Evolutionary conservation across 2,329 filamentous ascomycete genomes (phyloP).

Genomic region (Diaporthe amygdali): DNA sequence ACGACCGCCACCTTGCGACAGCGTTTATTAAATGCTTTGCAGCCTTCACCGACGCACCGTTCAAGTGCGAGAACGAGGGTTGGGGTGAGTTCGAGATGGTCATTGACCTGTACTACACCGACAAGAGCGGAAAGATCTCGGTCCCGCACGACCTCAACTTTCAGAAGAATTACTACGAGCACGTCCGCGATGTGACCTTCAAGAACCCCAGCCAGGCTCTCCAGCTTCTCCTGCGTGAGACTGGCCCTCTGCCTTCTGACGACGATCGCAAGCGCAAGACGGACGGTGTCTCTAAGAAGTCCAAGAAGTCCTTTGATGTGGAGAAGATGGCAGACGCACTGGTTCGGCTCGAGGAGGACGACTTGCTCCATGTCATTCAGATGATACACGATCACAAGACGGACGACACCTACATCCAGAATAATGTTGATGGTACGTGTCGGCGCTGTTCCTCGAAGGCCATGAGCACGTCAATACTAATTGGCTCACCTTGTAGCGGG

Average conservation of each 20-base stretch:
- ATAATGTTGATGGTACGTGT: constrained; percentile 88
- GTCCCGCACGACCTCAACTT: constrained; percentile 95
- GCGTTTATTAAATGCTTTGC: constrained; percentile 26
- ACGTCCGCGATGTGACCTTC: constrained; percentile 81
- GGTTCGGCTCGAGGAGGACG: constrained; percentile 88
- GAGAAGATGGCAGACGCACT: constrained; percentile 95
- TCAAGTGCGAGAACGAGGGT: constrained; percentile 89
- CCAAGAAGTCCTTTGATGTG: constrained; percentile 78
- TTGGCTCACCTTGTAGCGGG: constrained; percentile 63
- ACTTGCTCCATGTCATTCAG: constrained; percentile 92
- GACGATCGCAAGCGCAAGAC: constrained; percentile 70
- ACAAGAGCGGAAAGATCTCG: constrained; percentile 82
- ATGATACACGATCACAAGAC: constrained; percentile 98
- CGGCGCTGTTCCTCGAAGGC: constrained; percentile 18
- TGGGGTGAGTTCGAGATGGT: constrained; percentile 99
- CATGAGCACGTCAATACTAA: neutral
- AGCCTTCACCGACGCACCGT: constrained; percentile 86
- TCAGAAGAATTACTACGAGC: constrained; percentile 78
- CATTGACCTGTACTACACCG: constrained; percentile 81
- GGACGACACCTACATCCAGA: constrained; percentile 93
- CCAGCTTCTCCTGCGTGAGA: constrained; percentile 78
- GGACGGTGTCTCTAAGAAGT: constrained; percentile 76
- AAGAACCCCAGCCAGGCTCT: constrained; percentile 92
- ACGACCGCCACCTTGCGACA: neutral
- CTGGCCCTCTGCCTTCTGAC: constrained; percentile 82